Evolutionary conservation across 371 early-diverging fungal species (phyloP), one percentile per base, ranked within the genome.

Genomic region (Rhizopus sp.): DNA sequence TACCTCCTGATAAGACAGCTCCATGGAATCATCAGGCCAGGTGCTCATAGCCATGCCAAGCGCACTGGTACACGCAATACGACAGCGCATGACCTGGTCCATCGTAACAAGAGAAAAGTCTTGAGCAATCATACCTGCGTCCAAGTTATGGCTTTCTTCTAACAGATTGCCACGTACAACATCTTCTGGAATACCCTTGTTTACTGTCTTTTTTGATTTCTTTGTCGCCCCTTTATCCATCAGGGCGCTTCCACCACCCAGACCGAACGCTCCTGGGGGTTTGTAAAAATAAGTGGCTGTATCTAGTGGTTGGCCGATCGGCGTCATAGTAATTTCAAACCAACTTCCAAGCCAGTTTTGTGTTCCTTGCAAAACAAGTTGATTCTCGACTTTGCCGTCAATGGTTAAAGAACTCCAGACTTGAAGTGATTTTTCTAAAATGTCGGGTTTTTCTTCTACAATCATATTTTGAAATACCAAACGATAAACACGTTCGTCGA

Each of bases 381-480:
- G 64, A 1, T 57, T 55, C 3, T 70, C 69, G 3, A 84, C 72
- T 15, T 69, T 58, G 9, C 67, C 66, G 29, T 62, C 62, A 40
- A 73, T 75, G 0, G 77, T 75, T 30, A 92, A 48, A 17, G 75
- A 75, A 8, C 70, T 70, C 96, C 96, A 96, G 16, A 95, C 84
- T 9, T 70, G 63, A 8, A 84, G 49, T 0, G 92, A 89, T 53
- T 80, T 72, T 5, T 84, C 74, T 4, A 92, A 65, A 29, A 96
- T 81, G 4, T 88, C 88, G 31, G 75, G 63, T 16, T 80, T 78
- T 58, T 93, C 91, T 66, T 98, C 98, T 4, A 98, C 80, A 44
- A 97, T 75, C 57, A 97, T 68, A 63, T 97, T 97, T 66, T 96
- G 97, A 61, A 89, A 93, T 9, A 93, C 81, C 32, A 93, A 79